Conservation (phyloP, 139 green algal species). For the Diplosphaera chodatii region DNA sequence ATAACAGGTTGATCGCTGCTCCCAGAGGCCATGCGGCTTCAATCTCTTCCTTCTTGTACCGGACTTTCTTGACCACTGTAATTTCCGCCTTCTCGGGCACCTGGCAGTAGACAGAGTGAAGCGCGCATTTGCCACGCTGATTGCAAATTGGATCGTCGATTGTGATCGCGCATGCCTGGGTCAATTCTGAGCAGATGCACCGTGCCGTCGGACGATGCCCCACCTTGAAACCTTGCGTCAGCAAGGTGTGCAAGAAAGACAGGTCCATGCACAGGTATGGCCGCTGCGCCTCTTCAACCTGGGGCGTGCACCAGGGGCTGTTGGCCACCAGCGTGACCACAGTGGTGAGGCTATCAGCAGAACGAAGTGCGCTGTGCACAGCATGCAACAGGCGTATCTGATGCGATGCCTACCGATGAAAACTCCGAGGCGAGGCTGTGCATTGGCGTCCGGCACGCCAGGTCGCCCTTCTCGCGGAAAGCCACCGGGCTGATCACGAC, state of each 20-base stretch:
- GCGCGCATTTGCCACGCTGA: too few species aligned
- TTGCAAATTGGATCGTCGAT: too few species aligned
- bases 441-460: conserved; percentile 31
- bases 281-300: conserved; percentile 40
- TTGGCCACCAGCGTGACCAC: neutral
- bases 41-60: conserved; percentile 80
- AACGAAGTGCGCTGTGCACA: too few species aligned
- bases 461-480: conserved; percentile 38
- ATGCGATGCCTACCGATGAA: conserved; percentile 21
- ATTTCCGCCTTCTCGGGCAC: conserved; percentile 33
- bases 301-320: conserved; percentile 7
- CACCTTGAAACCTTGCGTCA: conserved; percentile 81
- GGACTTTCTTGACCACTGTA: conserved; percentile 61
- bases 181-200: too few species aligned
- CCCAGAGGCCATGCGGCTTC: conserved; percentile 89
- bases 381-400: too few species aligned
- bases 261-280: conserved; percentile 93
- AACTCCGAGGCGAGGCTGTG: conserved; percentile 10
- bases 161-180: too few species aligned
- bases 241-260: conserved; percentile 74
- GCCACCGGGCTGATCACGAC: conserved; percentile 26
- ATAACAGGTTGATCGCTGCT: conserved; percentile 79
- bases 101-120: too few species aligned
- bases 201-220: too few species aligned
- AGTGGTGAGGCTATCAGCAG: too few species aligned